phyloP scores from a whole-genome alignment of 805 yeast genomes.

The Metschnikowia reukaufii region DNA sequence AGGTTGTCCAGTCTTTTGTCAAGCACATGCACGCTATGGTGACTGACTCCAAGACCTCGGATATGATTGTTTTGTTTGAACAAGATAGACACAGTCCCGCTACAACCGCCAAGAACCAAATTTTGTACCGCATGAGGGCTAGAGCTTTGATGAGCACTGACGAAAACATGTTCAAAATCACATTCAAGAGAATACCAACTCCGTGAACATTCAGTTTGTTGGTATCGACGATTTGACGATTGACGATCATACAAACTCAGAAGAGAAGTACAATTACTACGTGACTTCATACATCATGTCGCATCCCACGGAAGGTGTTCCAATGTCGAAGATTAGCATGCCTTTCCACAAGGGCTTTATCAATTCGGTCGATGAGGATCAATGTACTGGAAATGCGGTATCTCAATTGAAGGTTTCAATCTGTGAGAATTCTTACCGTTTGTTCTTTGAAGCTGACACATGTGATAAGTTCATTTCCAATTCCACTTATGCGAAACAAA shows the following conservation, averaged over 20 bases:
- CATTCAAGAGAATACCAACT: constrained; percentile 53
- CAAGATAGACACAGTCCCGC: constrained; percentile 62
- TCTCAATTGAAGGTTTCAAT: constrained; percentile 78
- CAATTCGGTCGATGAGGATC: constrained; percentile 55
- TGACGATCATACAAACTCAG: constrained; percentile 63
- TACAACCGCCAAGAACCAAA: constrained; percentile 84
- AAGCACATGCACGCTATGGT: constrained; percentile 87
- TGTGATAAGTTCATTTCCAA: constrained; percentile 76
- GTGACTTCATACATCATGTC: constrained; percentile 90
- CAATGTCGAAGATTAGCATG: constrained; percentile 68
- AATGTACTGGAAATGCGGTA: constrained; percentile 60
- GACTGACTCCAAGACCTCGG: constrained; percentile 76
- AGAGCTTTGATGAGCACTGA: constrained; percentile 75
- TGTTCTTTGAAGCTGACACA: constrained; percentile 77
- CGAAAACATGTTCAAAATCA: constrained; percentile 90
- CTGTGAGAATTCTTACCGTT: constrained; percentile 71
- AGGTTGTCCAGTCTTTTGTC: constrained; percentile 68
- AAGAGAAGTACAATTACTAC: constrained; percentile 90
- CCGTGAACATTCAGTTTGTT: constrained; percentile 74
- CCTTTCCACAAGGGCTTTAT: constrained; percentile 71
- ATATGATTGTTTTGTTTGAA: constrained; percentile 78
- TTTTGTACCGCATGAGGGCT: constrained; percentile 84
- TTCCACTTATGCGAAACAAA: constrained; percentile 45
- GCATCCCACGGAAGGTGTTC: constrained; percentile 95
- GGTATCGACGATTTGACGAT: constrained; percentile 87